Conservation (phyloP, 495 filamentous ascomycete species). For the Aspergillus coremiiformis region DNA sequence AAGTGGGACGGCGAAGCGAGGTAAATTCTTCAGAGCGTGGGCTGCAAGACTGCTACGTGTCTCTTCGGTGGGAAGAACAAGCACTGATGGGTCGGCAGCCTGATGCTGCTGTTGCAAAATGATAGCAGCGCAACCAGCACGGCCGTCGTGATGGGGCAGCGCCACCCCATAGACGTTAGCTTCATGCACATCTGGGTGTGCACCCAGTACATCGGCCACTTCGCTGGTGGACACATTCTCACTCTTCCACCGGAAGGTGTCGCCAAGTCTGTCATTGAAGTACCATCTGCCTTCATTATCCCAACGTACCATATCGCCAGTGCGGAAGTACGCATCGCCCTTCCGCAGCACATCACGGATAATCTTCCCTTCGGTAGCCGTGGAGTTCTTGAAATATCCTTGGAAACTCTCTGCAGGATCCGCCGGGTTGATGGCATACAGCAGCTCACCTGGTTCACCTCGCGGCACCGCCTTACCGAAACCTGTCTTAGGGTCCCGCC, state of each 20-base stretch:
- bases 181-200: constrained; percentile 60
- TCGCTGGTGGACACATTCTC: constrained; percentile 89
- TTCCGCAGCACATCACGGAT: constrained; percentile 68
- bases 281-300: constrained; percentile 68
- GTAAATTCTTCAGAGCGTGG: constrained; percentile 52
- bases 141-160: constrained; percentile 76
- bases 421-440: constrained; percentile 61
- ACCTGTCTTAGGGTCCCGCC: constrained; percentile 63
- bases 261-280: constrained; percentile 86
- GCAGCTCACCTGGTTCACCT: constrained; percentile 71
- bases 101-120: constrained; percentile 42
- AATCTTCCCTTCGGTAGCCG: constrained; percentile 72
- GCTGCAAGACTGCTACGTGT: constrained; percentile 51
- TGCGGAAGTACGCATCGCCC: constrained; percentile 82
- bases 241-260: constrained; percentile 93
- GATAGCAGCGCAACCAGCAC: constrained; percentile 76
- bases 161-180: constrained; percentile 85
- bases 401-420: constrained; percentile 65
- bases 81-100: constrained; percentile 20
- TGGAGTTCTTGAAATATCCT: constrained; percentile 75
- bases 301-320: constrained; percentile 72
- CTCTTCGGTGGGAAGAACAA: constrained; percentile 28
- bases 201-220: constrained; percentile 59
- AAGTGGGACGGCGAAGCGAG: constrained; percentile 68
- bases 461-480: constrained; percentile 54